Base-by-base conservation (phyloP, 495 filamentous ascomycete species). In the Aspergillus saccharolyticus region DNA sequence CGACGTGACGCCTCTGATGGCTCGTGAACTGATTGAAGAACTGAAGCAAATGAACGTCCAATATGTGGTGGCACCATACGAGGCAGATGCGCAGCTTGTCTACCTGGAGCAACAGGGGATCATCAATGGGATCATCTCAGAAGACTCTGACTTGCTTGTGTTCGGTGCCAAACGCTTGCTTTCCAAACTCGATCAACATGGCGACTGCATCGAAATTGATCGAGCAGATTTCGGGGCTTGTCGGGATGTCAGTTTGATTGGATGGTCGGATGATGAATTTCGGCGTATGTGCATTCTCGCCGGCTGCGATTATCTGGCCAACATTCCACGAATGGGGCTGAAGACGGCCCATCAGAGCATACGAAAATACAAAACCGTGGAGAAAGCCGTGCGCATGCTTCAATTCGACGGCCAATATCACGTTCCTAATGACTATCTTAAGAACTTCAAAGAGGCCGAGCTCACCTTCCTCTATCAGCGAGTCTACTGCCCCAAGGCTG, bases 1-100 rank as follows among this genome's bases (percentile, higher is more conserved):
- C 51, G 95, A 99, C 72, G 87, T 99, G 14, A 97, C 92, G 0
- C 93, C 95, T 1, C 83, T 91, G 62, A 97, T 99, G 95, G 94
- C 95, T 21, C 80, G 89, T 4, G 81, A 89, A 62, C 72, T 97
- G 19, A 99, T 99, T 58, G 91, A 97, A 55, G 91, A 93, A 65
- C 76, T 97, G 60, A 96, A 93, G 72, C 80, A 80, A 56, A 73
- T 85, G 61, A 79, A 85, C 19, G 83, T 99, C 5, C 81, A 88
- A 56, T 97, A 96, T 65, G 80, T 97, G 42, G 95, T 99, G 28
- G 95, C 95, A 4, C 95, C 95, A 1, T 99, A 97, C 65, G 95
- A 99, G 75, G 95, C 95, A 8, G 95, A 99, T 72, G 88, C 94
- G 6, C 95, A 99, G 72, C 78, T 99, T 54, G 92, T 89, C 15